Evolutionary conservation across 768 basidiomycete genomes (phyloP).

Genomic region (Pleurotus sapidus): DNA sequence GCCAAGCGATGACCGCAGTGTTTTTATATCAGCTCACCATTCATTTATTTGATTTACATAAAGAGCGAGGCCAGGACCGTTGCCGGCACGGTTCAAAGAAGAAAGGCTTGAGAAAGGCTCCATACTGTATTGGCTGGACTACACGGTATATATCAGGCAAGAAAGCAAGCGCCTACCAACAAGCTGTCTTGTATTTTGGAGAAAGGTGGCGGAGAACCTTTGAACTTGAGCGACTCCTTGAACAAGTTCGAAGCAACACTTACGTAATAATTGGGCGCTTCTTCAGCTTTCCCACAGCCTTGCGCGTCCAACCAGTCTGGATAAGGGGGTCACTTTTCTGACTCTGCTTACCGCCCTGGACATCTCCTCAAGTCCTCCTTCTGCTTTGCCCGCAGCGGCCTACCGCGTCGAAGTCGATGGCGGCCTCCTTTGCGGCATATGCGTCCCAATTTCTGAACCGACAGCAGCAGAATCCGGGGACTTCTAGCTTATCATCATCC

Average conservation of each 20-base stretch:
- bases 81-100: no score
- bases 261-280: constrained; percentile 1
- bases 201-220: no score
- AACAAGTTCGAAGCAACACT: no score
- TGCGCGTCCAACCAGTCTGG: constrained; percentile 4
- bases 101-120: no score
- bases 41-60: no score
- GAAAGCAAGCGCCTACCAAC: background rate
- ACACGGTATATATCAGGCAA: background rate
- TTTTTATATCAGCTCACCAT: no score
- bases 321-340: constrained; percentile 3
- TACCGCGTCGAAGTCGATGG: constrained; percentile 28
- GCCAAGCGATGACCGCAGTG: no score
- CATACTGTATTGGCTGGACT: no score
- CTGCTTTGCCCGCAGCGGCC: background rate
- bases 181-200: background rate
- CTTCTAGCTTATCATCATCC: constrained; percentile 47
- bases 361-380: background rate
- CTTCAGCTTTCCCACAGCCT: background rate
- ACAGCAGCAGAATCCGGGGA: constrained; percentile 35
- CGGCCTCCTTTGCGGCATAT: constrained; percentile 77
- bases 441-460: constrained; percentile 79
- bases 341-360: background rate
- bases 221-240: no score
- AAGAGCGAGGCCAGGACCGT: no score